Conservation (phyloP, 768 basidiomycete genomes). For the Lepiota venenata region DNA sequence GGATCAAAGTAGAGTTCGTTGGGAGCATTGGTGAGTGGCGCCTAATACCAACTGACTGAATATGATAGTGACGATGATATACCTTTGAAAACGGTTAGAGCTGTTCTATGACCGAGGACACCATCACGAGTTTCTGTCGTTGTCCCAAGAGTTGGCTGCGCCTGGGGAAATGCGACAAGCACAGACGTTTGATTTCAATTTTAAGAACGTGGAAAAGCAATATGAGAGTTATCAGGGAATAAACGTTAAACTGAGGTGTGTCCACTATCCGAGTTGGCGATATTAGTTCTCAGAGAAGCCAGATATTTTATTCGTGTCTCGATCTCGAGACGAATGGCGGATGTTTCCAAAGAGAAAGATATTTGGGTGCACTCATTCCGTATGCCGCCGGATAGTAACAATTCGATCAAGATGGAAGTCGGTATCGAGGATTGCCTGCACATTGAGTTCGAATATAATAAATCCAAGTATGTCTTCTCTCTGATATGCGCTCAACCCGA, state of each 20-base stretch:
- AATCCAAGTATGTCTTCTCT: constrained; percentile 77
- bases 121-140: constrained; percentile 95
- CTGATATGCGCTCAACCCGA: not conserved
- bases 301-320: constrained; percentile 94
- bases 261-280: constrained; percentile 9
- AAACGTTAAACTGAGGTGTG: constrained; percentile 94
- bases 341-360: constrained; percentile 90
- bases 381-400: constrained; percentile 98
- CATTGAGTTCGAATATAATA: constrained; percentile 99
- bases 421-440: constrained; percentile 99
- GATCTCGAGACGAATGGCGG: constrained; percentile 89
- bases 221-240: constrained; percentile 98
- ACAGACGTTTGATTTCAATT: constrained; percentile 94
- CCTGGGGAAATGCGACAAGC: constrained; percentile 98
- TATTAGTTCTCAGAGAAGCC: constrained; percentile 10
- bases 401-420: constrained; percentile 99
- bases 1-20: constrained; percentile 96
- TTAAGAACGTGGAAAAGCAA: constrained; percentile 99
- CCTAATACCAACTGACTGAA: not conserved
- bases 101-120: constrained; percentile 98
- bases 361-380: constrained; percentile 98
- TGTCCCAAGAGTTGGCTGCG: constrained; percentile 92
- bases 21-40: constrained; percentile 83
- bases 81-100: constrained; percentile 36
- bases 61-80: constrained; percentile 8